Percentiles rank a stretch among this genome's conserved stretches.
phyloP scores from a whole-genome alignment of 257 asterid species.

The Solanum chmielewskii region DNA sequence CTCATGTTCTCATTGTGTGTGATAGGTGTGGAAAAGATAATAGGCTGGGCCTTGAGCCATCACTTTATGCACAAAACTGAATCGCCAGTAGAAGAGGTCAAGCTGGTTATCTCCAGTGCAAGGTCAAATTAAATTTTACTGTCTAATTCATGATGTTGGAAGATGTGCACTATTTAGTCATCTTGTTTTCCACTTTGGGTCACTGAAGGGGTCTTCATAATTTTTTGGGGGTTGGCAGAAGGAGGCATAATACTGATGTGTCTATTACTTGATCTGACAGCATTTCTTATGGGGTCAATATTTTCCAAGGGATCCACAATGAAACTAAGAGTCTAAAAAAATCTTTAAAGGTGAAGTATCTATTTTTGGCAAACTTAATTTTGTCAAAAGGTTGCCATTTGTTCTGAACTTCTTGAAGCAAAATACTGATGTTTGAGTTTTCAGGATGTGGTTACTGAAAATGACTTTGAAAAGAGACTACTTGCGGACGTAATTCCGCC shows the following conservation, averaged over 20 bases:
- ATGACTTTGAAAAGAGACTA: slow-evolving; percentile 77
- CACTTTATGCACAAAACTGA: slow-evolving; percentile 65
- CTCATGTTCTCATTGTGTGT: slow-evolving; percentile 12
- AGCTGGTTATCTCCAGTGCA: slow-evolving; percentile 49
- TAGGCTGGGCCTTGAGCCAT: slow-evolving; percentile 87
- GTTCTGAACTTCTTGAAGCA: neutral
- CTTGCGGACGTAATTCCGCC: slow-evolving; percentile 83
- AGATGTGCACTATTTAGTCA: neutral
- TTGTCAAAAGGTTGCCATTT: neutral
- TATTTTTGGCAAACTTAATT: neutral
- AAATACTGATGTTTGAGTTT: slow-evolving; percentile 1
- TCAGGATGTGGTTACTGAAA: slow-evolving; percentile 81
- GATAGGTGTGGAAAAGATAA: slow-evolving; percentile 59
- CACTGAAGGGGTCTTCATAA: neutral
- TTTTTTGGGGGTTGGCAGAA: neutral
- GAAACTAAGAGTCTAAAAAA: slow-evolving; percentile 65
- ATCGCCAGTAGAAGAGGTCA: slow-evolving; percentile 26
- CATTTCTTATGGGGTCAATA: slow-evolving; percentile 57
- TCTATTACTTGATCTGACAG: slow-evolving; percentile 28
- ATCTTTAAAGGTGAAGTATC: slow-evolving; percentile 60
- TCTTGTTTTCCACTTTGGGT: neutral
- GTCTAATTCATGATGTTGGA: neutral
- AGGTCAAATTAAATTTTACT: slow-evolving; percentile 25
- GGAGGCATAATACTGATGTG: neutral
- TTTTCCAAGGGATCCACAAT: slow-evolving; percentile 62